A percentile compares a stretch with the other conserved stretches of the same genome.
Conservation (phyloP, 2,329 filamentous ascomycete genomes). For the Hypoxylon sp. region DNA sequence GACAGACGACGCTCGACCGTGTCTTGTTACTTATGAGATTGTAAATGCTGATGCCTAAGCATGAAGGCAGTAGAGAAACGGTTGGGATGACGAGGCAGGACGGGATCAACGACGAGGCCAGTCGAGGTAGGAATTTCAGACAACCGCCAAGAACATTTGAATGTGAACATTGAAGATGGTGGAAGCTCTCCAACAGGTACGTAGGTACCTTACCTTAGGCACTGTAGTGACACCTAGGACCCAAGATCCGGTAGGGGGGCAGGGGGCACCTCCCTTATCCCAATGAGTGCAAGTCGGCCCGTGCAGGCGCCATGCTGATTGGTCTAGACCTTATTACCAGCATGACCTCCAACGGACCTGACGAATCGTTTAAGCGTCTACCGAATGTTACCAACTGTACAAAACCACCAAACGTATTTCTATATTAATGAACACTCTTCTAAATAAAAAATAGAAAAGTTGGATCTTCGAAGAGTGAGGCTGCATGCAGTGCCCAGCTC, state of each 20-base stretch:
- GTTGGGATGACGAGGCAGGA: slow-evolving; percentile 26
- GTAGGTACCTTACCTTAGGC: slow-evolving; percentile 18
- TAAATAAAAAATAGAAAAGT: slow-evolving; percentile 14
- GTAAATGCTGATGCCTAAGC: slow-evolving; percentile 40
- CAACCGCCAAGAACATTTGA: slow-evolving; percentile 32
- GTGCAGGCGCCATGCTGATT: slow-evolving; percentile 25
- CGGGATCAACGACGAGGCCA: slow-evolving; percentile 31
- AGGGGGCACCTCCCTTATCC: slow-evolving; percentile 7
- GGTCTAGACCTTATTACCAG: slow-evolving; percentile 24
- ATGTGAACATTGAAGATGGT: slow-evolving; percentile 1
- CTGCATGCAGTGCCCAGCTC: slow-evolving; percentile 28
- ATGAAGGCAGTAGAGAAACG: slow-evolving; percentile 14
- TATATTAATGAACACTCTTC: slow-evolving; percentile 16
- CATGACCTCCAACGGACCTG: slow-evolving; percentile 19
- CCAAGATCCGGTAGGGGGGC: not conserved
- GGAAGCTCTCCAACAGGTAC: slow-evolving; percentile 19
- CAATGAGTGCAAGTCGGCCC: slow-evolving; percentile 26
- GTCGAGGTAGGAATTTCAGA: slow-evolving; percentile 36
- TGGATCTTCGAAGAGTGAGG: slow-evolving; percentile 29
- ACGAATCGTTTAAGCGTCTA: slow-evolving; percentile 10
- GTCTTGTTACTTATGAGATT: slow-evolving; percentile 24
- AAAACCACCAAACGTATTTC: slow-evolving; percentile 11
- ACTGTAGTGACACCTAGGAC: slow-evolving; percentile 9
- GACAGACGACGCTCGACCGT: slow-evolving; percentile 8
- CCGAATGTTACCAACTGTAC: slow-evolving; percentile 9